These are phyloP conservation scores for Apocynum venetum DNA, from an alignment of 257 asterid species.

Conservation along the genomic window DNA sequence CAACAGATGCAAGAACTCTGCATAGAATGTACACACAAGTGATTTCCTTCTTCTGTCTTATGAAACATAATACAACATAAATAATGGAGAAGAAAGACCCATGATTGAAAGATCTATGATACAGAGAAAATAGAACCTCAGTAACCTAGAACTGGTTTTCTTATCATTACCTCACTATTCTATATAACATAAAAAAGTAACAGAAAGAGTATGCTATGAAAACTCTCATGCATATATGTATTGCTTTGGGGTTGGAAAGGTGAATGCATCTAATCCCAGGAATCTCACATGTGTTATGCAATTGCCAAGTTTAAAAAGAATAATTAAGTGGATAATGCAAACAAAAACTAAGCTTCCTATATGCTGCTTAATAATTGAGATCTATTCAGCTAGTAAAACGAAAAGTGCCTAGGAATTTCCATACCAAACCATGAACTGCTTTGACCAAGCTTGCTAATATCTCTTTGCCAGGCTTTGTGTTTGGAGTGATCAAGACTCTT, in stretches of 20 bases:
- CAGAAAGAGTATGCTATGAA: background rate
- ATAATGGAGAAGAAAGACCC: background rate
- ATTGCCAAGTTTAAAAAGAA: background rate
- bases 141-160: background rate
- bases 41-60: background rate
- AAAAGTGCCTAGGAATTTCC: conserved; percentile 19
- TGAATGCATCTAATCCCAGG: background rate
- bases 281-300: background rate
- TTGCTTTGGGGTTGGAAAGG: too few relatives aligned
- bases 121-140: background rate
- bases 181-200: background rate
- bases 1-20: background rate
- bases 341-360: background rate
- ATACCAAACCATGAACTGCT: conserved; percentile 87
- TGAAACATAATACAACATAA: background rate
- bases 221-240: background rate
- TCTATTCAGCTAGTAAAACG: conserved; percentile 11
- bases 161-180: background rate
- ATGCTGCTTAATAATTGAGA: background rate
- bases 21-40: background rate
- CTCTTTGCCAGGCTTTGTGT: conserved; percentile 90
- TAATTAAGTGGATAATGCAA: background rate
- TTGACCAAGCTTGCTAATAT: conserved; percentile 66
- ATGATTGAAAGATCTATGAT: background rate
- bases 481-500: conserved; percentile 76